Conservation (phyloP, 2,329 filamentous ascomycete species). For the Colletotrichum karsti region DNA sequence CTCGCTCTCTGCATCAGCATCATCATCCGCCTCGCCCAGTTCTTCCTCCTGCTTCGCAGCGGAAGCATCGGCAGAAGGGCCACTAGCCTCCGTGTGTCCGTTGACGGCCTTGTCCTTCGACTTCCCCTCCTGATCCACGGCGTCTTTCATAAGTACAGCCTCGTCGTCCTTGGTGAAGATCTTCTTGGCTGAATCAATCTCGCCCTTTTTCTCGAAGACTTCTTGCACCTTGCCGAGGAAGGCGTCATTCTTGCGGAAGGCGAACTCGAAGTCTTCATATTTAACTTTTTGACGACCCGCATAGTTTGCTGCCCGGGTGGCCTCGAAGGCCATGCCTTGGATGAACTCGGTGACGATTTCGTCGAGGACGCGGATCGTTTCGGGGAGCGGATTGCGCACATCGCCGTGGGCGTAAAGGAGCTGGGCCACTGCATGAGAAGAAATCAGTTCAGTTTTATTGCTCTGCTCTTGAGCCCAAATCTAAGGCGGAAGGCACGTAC, state of each 20-base stretch:
- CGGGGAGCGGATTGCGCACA: slow-evolving; percentile 77
- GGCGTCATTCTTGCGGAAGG: slow-evolving; percentile 82
- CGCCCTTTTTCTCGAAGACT: slow-evolving; percentile 86
- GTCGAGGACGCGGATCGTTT: slow-evolving; percentile 88
- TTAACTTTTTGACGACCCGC: slow-evolving; percentile 96
- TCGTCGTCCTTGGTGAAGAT: slow-evolving; percentile 76
- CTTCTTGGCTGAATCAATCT: slow-evolving; percentile 85
- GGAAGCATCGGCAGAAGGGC: slow-evolving; percentile 37
- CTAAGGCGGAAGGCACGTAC: slow-evolving; percentile 53
- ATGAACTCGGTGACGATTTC: slow-evolving; percentile 98
- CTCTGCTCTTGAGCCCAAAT: neutral
- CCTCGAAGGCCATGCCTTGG: slow-evolving; percentile 90
- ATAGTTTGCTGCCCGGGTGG: slow-evolving; percentile 85
- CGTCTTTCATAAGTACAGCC: slow-evolving; percentile 64
- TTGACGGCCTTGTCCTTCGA: slow-evolving; percentile 41
- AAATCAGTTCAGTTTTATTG: neutral
- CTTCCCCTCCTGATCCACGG: slow-evolving; percentile 53
- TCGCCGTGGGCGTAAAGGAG: slow-evolving; percentile 86
- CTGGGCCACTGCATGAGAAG: slow-evolving; percentile 65
- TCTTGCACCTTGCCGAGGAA: slow-evolving; percentile 92
- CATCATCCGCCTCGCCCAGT: slow-evolving; percentile 61
- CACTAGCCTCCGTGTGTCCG: slow-evolving; percentile 29
- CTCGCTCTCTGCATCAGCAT: slow-evolving; percentile 44
- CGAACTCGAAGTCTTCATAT: slow-evolving; percentile 97
- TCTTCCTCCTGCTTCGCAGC: slow-evolving; percentile 55